Base-by-base conservation (phyloP, 495 filamentous ascomycete genomes). In the Tuber melanosporum region DNA sequence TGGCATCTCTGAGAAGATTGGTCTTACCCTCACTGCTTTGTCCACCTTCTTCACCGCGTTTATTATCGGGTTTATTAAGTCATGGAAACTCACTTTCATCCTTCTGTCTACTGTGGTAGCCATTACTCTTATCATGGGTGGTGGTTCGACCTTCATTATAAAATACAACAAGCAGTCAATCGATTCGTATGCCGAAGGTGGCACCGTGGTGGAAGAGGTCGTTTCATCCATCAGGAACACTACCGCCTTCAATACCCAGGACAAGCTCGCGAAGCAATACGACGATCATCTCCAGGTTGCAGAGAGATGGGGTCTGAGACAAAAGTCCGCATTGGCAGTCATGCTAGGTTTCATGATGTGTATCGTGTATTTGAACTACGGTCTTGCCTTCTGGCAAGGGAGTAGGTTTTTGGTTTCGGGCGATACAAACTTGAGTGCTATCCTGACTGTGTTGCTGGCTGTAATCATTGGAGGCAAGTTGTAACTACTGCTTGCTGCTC, bases 331-430 rank as follows among this genome's bases (percentile, higher is more conserved):
- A 4, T 83, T 95, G 45, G 92, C 89, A 36, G 76, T 91, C 39
- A 94, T 98, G 92, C 86, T 99, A 57, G 92, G 90, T 70, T 86
- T 87, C 66, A 92, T 97, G 90, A 93, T 97, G 86, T 86, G 88
- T 74, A 86, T 95, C 74, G 88, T 98, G 77, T 97, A 94, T 81
- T 84, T 94, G 57, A 96, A 94, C 84, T 98, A 97, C 80, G 93
- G 91, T 46, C 88, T 99, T 52, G 91, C 94, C 52, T 99, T 98
- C 86, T 99, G 95, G 95, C 92, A 94, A 87, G 95, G 95, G 17
- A 94, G 92, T 76, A 87, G 89, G 70, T 97, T 90, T 84, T 82
- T 97, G 10, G 91, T 94, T 0, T 82, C 87, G 14, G 90, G 90
- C 2, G 87, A 91, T n/a, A 86, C 92, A 41, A 47, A 42, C 42